Evolutionary conservation across 164 flowering plant genomes (phyloP).

Genomic region (Aristolochia fimbriata): DNA sequence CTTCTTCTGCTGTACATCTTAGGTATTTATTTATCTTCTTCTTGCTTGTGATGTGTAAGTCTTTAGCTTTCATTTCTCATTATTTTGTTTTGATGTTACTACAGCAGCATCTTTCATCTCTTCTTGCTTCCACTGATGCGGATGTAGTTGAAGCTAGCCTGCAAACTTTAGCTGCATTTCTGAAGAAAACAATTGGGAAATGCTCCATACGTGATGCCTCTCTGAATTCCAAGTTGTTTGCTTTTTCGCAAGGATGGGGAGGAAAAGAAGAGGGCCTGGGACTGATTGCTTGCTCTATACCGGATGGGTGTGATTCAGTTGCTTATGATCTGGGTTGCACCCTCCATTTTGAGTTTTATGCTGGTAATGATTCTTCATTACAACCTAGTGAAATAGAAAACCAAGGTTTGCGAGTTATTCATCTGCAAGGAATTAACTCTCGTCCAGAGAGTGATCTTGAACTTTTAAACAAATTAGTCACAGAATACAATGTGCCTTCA

Average conservation of each 20-base stretch:
- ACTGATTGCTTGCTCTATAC: conserved; percentile 54
- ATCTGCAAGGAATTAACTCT: conserved; percentile 41
- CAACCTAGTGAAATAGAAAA: conserved; percentile 17
- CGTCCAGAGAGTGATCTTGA: conserved; percentile 55
- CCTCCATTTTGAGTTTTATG: conserved; percentile 90
- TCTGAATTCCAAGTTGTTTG: conserved; percentile 55
- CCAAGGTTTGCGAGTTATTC: conserved; percentile 71
- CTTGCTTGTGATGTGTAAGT: not conserved
- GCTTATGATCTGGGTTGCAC: conserved; percentile 60
- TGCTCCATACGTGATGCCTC: conserved; percentile 54
- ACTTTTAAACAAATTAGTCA: conserved; percentile 57
- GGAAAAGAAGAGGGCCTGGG: conserved; percentile 95
- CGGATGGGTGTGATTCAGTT: conserved; percentile 46
- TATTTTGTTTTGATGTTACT: conserved; percentile 11
- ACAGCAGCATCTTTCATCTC: conserved; percentile 80
- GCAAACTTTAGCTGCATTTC: conserved; percentile 75
- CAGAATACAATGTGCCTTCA: conserved; percentile 58
- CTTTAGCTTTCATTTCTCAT: not conserved
- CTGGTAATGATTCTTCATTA: conserved; percentile 27
- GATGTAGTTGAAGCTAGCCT: conserved; percentile 86
- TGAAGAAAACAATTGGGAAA: conserved; percentile 77
- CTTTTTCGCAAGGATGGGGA: conserved; percentile 99
- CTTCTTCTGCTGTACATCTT: not conserved
- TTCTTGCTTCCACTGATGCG: conserved; percentile 86
- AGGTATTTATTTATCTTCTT: not conserved